Base-by-base conservation (phyloP, 805 yeast species). In the Ogataea pilisensis region DNA sequence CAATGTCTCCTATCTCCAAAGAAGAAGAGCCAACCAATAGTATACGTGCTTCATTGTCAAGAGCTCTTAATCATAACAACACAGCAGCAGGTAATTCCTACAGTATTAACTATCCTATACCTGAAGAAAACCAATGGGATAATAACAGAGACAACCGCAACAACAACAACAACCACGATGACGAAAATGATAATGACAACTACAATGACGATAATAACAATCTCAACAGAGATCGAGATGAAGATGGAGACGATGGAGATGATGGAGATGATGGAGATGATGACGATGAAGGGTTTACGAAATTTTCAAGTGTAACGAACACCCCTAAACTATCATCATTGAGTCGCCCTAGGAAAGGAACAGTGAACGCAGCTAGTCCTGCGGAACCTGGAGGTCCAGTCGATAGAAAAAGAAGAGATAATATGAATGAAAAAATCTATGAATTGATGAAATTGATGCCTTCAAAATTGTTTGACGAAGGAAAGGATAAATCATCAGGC, bases 361-460 rank as follows among this genome's bases (percentile, higher is more conserved):
- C 57, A 13, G 8, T 43, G 9, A 43, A 41, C 7, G 41, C 49
- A 22, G 28, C 37, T 29, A 14, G 31, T 40, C 50, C 24, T 24
- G 40, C 42, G 5, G 44, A 17, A 5, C 46, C 44, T 20, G 39
- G 28, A 42, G 39, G 25, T 31, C 51, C 63, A 3, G 55, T 66
- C 7, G 76, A 72, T 42, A 56, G 80, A 8, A 72, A 71, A 49
- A 67, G 79, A 42, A 60, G 78, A 38, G 83, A 76, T 46, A 76
- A 74, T 49, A 74, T 78, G 58, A 77, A 77, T 50, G 82, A 76
- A 9, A 70, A 72, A 47, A 78, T 78, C 12, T 78, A 75, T 38
- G 80, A 78, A 41, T 63, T 48, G 52, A 56, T 50, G 54, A 57
- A 39, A 57, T 53, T 51, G 56, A 64, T 45, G 9, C 69, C 69